Percentiles rank a stretch among this genome's conserved stretches.
Evolutionary conservation across 78 protist species (phyloP).

Genomic region (Speleostelium caveatum): DNA sequence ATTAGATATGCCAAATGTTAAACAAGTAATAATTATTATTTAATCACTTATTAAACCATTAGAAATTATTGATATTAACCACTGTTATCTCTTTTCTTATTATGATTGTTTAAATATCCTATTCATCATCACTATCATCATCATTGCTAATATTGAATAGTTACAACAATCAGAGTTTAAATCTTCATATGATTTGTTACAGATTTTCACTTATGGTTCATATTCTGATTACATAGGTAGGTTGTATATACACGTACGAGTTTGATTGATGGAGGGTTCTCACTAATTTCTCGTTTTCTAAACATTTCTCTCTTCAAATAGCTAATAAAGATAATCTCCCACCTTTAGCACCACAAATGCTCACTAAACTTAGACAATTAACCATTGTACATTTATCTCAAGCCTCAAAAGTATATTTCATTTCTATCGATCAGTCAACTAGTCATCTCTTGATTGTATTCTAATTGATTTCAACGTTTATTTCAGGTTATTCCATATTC

Average conservation of each 20-base stretch:
- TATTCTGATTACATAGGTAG: slow-evolving; percentile 36
- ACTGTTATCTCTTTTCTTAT: background rate
- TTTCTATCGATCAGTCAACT: background rate
- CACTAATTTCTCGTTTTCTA: background rate
- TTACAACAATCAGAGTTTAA: slow-evolving; percentile 72
- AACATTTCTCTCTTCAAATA: background rate
- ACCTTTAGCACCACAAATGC: slow-evolving; percentile 59
- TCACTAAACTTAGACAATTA: slow-evolving; percentile 65
- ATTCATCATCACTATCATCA: background rate
- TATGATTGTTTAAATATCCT: background rate
- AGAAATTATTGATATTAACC: background rate
- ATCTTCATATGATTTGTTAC: slow-evolving; percentile 29
- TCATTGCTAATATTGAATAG: background rate
- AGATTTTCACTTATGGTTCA: slow-evolving; percentile 61
- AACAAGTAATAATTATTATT: slow-evolving; percentile 37
- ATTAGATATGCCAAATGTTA: slow-evolving; percentile 79
- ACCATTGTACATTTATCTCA: slow-evolving; percentile 79
- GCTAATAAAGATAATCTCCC: slow-evolving; percentile 61
- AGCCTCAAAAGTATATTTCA: slow-evolving; percentile 36
- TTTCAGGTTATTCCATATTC: slow-evolving; percentile 56
- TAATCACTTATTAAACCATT: background rate
- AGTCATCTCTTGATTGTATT: background rate
- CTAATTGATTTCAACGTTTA: background rate
- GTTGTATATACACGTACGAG: background rate
- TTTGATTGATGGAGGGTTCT: background rate